These are phyloP conservation scores for Fusarium musae DNA, from an alignment of 2,329 filamentous ascomycete genomes.

Conservation along the genomic window DNA sequence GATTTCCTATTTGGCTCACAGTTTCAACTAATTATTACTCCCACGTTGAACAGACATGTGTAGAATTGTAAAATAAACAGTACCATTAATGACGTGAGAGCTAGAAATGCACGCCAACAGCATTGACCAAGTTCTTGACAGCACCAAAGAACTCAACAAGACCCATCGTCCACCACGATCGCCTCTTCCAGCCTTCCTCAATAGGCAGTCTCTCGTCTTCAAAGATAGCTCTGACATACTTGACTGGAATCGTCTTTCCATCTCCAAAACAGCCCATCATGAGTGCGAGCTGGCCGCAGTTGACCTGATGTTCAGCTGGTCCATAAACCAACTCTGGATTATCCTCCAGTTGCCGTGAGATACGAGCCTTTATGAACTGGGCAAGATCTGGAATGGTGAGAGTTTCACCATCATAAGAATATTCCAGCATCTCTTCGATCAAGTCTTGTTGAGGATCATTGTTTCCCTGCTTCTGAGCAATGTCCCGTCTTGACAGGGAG, in stretches of 20 bases:
- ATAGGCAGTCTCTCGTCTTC: constrained; percentile 37
- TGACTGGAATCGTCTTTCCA: neutral
- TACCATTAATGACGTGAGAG: neutral
- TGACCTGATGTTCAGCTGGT: constrained; percentile 13
- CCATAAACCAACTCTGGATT: constrained; percentile 12
- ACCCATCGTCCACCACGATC: constrained; percentile 36
- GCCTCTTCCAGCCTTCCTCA: constrained; percentile 34
- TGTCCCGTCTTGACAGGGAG: constrained; percentile 9
- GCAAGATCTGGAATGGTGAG: neutral
- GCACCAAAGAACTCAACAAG: constrained; percentile 28
- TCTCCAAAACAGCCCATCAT: constrained; percentile 22
- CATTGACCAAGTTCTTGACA: neutral
- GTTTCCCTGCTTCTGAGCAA: constrained; percentile 4
- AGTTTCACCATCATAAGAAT: neutral
- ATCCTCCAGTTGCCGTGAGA: neutral
- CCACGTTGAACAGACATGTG: neutral
- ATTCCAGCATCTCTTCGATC: neutral
- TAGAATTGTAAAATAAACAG: neutral
- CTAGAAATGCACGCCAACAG: constrained; percentile 2
- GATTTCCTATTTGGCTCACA: rapidly evolving
- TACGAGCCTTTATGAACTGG: constrained; percentile 10
- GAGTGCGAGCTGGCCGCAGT: constrained; percentile 11
- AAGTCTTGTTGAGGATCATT: constrained; percentile 10
- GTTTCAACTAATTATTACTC: rapidly evolving
- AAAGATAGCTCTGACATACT: constrained; percentile 36